Conservation (phyloP, 306 rosid species). For the Neltuma alba region DNA sequence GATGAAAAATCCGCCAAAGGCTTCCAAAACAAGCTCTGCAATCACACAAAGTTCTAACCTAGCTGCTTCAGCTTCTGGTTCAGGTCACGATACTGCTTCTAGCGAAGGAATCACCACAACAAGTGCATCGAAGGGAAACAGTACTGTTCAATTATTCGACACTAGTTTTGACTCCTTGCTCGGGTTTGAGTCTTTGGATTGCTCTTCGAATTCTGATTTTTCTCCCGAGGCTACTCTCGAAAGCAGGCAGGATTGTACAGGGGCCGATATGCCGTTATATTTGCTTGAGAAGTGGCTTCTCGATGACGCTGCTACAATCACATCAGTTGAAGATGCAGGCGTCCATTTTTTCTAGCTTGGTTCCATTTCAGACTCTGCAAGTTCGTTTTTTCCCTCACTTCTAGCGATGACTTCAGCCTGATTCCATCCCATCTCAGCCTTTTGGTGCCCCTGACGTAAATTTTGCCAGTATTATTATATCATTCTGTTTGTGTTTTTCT, state of each 20-base stretch:
- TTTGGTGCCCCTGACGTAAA: slow-evolving; percentile 40
- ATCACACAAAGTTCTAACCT: slow-evolving; percentile 41
- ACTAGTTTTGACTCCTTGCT: slow-evolving; percentile 52
- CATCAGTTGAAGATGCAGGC: slow-evolving; percentile 32
- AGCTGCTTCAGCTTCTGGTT: slow-evolving; percentile 20
- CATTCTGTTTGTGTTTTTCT: not conserved
- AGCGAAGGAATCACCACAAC: slow-evolving; percentile 54
- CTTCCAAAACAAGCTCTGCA: slow-evolving; percentile 31
- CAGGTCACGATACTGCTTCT: slow-evolving; percentile 46
- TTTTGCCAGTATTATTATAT: slow-evolving; percentile 21
- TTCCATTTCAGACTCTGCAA: slow-evolving; percentile 20
- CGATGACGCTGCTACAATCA: slow-evolving; percentile 59
- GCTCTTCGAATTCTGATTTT: slow-evolving; percentile 61
- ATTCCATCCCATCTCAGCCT: slow-evolving; percentile 31
- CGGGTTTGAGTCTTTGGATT: slow-evolving; percentile 61
- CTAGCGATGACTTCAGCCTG: slow-evolving; percentile 10
- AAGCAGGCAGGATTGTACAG: slow-evolving; percentile 42
- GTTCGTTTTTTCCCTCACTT: slow-evolving; percentile 31
- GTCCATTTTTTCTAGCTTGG: slow-evolving; percentile 39
- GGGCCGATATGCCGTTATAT: slow-evolving; percentile 49
- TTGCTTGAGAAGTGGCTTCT: slow-evolving; percentile 88
- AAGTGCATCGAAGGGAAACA: slow-evolving; percentile 25
- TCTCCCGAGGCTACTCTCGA: slow-evolving; percentile 61
- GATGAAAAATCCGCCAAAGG: slow-evolving; percentile 67
- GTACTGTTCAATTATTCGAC: slow-evolving; percentile 37